Conservation (phyloP, 1,139 yeast genomes). For the Saccharomyces hybrid region DNA sequence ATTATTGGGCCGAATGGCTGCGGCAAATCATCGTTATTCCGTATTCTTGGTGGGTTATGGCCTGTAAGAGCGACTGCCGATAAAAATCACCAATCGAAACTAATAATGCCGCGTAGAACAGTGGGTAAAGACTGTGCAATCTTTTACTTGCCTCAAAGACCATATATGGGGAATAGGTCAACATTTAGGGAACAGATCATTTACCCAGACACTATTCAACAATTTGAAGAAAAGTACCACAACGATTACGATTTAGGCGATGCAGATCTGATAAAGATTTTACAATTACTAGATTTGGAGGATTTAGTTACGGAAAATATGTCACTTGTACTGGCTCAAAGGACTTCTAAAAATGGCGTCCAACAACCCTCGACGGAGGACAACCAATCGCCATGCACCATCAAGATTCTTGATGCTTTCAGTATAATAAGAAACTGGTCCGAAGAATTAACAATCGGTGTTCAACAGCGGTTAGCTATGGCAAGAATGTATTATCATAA, state of each 20-base stretch:
- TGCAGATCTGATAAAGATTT: conserved; percentile 52
- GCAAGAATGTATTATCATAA: conserved; percentile 84
- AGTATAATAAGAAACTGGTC: conserved; percentile 75
- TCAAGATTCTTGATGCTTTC: conserved; percentile 44
- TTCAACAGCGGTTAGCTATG: conserved; percentile 90
- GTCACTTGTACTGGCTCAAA: conserved; percentile 29
- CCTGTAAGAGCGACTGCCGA: conserved; percentile 63
- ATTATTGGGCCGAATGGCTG: conserved; percentile 96
- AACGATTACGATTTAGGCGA: conserved; percentile 43
- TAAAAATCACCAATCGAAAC: conserved; percentile 47
- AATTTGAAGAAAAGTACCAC: conserved; percentile 40
- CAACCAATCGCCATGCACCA: conserved; percentile 5
- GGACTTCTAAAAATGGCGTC: conserved; percentile 7
- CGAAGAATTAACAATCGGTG: conserved; percentile 83
- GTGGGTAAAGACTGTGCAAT: conserved; percentile 42
- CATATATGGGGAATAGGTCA: conserved; percentile 65
- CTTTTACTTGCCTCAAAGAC: conserved; percentile 88
- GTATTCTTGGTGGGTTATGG: conserved; percentile 92
- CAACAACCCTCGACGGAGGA: conserved; percentile 15
- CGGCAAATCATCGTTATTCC: conserved; percentile 85
- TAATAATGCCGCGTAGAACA: conserved; percentile 27
- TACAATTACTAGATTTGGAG: conserved; percentile 51
- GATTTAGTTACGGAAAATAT: conserved; percentile 43
- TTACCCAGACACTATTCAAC: conserved; percentile 68
- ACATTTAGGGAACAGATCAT: conserved; percentile 81